A percentile compares a stretch with the other conserved stretches of the same genome.
These are phyloP conservation scores for Zopfia rhizophila DNA, from an alignment of 2,329 filamentous ascomycete genomes.

Conservation along the genomic window DNA sequence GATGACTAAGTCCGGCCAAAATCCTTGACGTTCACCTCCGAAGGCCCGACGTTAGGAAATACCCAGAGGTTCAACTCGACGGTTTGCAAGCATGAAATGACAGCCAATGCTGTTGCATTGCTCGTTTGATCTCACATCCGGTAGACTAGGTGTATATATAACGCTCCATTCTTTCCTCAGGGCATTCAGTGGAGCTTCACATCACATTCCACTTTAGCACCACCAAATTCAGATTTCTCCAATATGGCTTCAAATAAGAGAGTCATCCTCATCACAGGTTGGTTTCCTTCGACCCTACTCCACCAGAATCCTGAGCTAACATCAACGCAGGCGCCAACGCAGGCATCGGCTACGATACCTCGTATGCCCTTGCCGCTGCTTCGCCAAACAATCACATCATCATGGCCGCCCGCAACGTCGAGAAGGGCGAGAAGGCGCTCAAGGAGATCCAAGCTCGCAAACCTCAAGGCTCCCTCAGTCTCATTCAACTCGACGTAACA, in stretches of 20 bases:
- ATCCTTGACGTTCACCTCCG: no score
- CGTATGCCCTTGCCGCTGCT: slow-evolving; percentile 37
- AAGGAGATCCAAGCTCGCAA: slow-evolving; percentile 39
- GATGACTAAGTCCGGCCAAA: no score
- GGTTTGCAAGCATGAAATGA: no score
- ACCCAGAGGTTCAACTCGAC: no score
- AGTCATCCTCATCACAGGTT: slow-evolving; percentile 44
- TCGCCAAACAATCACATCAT: slow-evolving; percentile 48
- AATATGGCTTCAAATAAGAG: slow-evolving; percentile 29
- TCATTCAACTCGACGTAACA: slow-evolving; percentile 51
- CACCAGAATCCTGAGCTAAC: slow-evolving; percentile 8
- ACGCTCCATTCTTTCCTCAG: no score
- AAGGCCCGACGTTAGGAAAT: no score
- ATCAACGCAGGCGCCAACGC: slow-evolving; percentile 40
- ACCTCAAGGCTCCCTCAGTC: slow-evolving; percentile 40
- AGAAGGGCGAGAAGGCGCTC: slow-evolving; percentile 45
- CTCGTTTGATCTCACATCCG: no score
- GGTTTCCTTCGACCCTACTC: not conserved
- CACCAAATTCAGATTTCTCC: no score
- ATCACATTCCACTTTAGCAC: no score
- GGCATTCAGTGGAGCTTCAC: no score
- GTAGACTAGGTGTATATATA: no score
- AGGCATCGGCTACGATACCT: slow-evolving; percentile 49
- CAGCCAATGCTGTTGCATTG: no score
- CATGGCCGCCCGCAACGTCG: slow-evolving; percentile 43